phyloP scores from a whole-genome alignment of 1,139 yeast species.

The Blastobotrys malaysiensis region DNA sequence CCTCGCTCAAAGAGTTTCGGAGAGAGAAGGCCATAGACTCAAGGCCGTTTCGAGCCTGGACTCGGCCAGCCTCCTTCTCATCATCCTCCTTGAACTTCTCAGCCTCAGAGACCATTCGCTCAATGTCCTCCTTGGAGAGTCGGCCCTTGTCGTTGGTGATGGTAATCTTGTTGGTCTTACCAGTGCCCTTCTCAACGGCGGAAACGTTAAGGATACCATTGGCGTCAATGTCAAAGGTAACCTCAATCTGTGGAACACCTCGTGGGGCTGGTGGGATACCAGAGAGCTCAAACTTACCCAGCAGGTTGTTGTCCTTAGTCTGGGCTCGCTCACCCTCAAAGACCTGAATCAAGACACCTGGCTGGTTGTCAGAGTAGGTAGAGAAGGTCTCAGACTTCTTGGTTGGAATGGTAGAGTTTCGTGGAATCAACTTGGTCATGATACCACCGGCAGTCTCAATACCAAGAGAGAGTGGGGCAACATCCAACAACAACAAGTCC shows the following conservation, averaged over 20 bases:
- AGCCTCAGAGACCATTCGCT: conserved; percentile 92
- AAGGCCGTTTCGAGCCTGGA: conserved; percentile 71
- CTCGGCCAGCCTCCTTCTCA: conserved; percentile 70
- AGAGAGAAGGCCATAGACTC: conserved; percentile 86
- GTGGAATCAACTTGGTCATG: conserved; percentile 93
- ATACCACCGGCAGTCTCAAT: conserved; percentile 98
- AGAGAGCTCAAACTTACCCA: conserved; percentile 91
- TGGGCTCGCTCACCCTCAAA: conserved; percentile 97
- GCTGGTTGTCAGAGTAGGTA: conserved; percentile 95
- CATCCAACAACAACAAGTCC: conserved; percentile 84
- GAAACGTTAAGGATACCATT: conserved; percentile 92
- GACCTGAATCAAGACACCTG: conserved; percentile 92
- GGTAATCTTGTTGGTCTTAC: conserved; percentile 83
- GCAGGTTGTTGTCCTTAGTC: conserved; percentile 90
- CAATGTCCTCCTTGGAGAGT: conserved; percentile 84
- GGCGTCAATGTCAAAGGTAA: conserved; percentile 89
- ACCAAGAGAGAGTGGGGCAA: conserved; percentile 90
- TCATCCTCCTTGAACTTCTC: conserved; percentile 88
- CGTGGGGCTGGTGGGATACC: conserved; percentile 99
- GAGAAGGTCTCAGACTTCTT: conserved; percentile 90
- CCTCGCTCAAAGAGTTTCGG: conserved; percentile 76
- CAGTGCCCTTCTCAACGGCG: conserved; percentile 88
- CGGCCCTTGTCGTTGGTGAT: conserved; percentile 97
- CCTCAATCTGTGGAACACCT: conserved; percentile 96
- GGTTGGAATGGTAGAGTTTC: conserved; percentile 96